A percentile compares a stretch with the other conserved stretches of the same genome.
These are phyloP conservation scores for Mycena leptocephala DNA, from an alignment of 768 basidiomycete species.

Conservation along the genomic window DNA sequence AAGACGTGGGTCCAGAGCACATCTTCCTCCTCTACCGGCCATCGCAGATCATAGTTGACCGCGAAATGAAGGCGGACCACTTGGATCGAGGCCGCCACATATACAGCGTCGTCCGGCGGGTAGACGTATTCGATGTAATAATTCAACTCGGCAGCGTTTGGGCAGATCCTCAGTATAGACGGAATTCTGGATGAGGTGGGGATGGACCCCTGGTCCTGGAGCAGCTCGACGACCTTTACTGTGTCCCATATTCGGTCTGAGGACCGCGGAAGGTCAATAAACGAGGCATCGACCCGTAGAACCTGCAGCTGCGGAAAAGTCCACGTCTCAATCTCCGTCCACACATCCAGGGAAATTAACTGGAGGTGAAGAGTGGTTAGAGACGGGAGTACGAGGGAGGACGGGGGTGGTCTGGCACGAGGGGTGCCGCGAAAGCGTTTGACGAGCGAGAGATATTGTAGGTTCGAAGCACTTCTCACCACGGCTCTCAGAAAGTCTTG, in stretches of 20 bases:
- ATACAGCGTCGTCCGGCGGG: neutral
- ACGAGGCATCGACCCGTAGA: neutral
- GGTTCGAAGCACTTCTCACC: neutral
- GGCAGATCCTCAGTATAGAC: neutral
- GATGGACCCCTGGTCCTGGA: slow-evolving; percentile 2
- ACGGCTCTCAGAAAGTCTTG: slow-evolving; percentile 11
- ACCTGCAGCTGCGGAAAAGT: neutral
- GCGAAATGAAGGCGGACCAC: slow-evolving; percentile 12
- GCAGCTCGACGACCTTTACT: neutral
- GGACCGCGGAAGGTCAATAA: neutral
- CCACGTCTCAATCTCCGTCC: slow-evolving; percentile 5
- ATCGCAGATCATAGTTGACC: neutral
- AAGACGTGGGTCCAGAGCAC: neutral
- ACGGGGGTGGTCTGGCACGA: neutral
- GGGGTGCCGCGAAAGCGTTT: slow-evolving; percentile 2
- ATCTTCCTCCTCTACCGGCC: neutral
- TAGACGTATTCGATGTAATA: slow-evolving; percentile 6
- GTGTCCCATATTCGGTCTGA: slow-evolving; percentile 1
- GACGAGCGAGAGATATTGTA: slow-evolving; percentile 8
- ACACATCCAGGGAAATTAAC: neutral
- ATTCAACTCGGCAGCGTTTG: neutral
- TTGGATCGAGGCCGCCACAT: neutral
- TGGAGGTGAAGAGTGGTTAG: slow-evolving; percentile 3
- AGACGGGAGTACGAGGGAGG: neutral
- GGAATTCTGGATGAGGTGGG: neutral